These are phyloP conservation scores for Boletus sp. DNA, from an alignment of 768 basidiomycete genomes.

Conservation along the genomic window DNA sequence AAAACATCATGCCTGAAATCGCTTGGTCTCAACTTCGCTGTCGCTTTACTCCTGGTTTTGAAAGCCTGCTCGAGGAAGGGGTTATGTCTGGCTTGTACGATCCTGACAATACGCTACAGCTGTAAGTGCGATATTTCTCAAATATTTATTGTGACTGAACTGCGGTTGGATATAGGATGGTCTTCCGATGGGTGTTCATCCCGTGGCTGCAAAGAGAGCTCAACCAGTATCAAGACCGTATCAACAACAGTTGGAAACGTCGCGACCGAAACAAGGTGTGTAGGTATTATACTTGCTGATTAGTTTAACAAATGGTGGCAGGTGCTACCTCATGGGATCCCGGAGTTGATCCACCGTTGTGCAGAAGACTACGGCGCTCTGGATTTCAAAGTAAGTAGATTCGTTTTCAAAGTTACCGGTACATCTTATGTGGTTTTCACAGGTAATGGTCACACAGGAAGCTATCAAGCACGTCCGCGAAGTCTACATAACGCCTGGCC, in stretches of 20 bases:
- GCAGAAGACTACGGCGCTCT: not conserved
- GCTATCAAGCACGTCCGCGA: not conserved
- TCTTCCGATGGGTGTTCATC: conserved; percentile 38
- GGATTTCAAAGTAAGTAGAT: not conserved
- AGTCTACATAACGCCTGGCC: conserved; percentile 32
- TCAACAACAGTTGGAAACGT: conserved; percentile 6
- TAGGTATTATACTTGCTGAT: not conserved
- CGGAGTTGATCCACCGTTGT: not conserved
- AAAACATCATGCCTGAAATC: conserved; percentile 43
- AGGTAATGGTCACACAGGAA: not conserved
- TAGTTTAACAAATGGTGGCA: not conserved
- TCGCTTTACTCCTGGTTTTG: conserved; percentile 35
- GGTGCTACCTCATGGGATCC: not conserved
- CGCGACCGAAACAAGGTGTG: conserved; percentile 6
- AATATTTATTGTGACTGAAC: not conserved
- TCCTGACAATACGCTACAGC: conserved; percentile 20
- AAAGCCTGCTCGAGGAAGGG: conserved; percentile 32
- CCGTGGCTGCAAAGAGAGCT: conserved; percentile 12
- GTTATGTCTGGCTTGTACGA: conserved; percentile 31
- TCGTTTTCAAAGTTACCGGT: too few relatives aligned
- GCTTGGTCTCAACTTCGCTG: conserved; percentile 37
- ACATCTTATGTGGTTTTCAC: not conserved
- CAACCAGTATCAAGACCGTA: not conserved
- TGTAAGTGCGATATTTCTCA: conserved; percentile 11
- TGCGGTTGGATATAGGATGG: conserved; percentile 24